Evolutionary conservation across 441 rosid genomes (phyloP).

Genomic region (Eutrema salsugineum): DNA sequence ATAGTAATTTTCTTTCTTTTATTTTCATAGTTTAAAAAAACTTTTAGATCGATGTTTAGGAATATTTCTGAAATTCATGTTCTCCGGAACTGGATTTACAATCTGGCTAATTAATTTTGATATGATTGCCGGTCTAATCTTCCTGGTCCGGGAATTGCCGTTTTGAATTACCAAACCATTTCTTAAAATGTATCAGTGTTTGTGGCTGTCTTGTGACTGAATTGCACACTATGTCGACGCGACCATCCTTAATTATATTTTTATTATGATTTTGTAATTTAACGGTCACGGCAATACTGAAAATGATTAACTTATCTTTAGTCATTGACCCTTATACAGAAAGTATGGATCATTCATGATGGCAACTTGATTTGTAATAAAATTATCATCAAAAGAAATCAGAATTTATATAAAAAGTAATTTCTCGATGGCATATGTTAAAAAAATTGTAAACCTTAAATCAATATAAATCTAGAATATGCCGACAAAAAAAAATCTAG

Average conservation of each 20-base stretch:
- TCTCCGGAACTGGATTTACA: too few relatives aligned
- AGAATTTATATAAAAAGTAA: not conserved
- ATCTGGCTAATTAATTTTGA: too few relatives aligned
- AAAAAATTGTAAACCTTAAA: not conserved
- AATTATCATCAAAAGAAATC: not conserved
- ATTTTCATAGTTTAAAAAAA: not conserved
- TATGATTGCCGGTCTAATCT: not conserved
- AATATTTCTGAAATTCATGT: not conserved
- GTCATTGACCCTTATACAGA: constrained; percentile 9
- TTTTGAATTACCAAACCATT: not conserved
- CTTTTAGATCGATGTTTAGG: not conserved
- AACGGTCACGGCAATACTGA: constrained; percentile 1
- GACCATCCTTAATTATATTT: not conserved
- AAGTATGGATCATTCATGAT: constrained; percentile 17
- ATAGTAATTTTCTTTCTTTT: not conserved
- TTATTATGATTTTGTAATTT: constrained; percentile 4
- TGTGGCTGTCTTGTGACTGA: not conserved
- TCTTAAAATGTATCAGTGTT: not conserved
- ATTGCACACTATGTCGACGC: constrained; percentile 2
- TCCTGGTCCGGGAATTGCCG: not conserved
- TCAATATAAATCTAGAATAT: not conserved
- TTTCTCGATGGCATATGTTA: not conserved
- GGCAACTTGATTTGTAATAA: constrained; percentile 11
- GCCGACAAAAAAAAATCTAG: too few relatives aligned
- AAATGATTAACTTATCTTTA: constrained; percentile 13